Evolutionary conservation across 1,139 yeast genomes (phyloP).

Genomic region (Suhomyces anneliseae): DNA sequence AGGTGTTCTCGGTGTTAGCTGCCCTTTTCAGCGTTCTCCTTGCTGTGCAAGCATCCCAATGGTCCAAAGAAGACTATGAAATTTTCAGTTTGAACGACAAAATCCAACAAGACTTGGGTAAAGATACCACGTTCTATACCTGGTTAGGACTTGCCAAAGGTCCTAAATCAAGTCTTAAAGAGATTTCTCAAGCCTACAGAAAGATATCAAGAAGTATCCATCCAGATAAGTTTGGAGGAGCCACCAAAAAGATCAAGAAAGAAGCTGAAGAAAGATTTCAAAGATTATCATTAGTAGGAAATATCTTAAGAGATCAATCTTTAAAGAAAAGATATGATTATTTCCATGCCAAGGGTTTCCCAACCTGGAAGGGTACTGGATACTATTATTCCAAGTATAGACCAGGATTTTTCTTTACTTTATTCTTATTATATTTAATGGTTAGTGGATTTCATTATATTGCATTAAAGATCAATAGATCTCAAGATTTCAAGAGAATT

Average conservation of each 20-base stretch:
- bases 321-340: conserved; percentile 80
- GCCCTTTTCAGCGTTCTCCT: neutral
- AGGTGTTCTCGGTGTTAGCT: neutral
- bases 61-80: conserved; percentile 69
- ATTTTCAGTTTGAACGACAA: conserved; percentile 75
- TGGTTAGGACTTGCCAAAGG: conserved; percentile 57
- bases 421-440: conserved; percentile 48
- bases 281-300: conserved; percentile 70
- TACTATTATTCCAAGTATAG: conserved; percentile 55
- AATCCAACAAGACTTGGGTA: conserved; percentile 62
- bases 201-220: conserved; percentile 70
- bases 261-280: conserved; percentile 63
- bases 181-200: conserved; percentile 75
- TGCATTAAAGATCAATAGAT: conserved; percentile 53
- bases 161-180: conserved; percentile 55
- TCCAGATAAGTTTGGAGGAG: conserved; percentile 70
- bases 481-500: conserved; percentile 63
- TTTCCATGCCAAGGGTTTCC: conserved; percentile 83
- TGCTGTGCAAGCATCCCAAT: conserved; percentile 23
- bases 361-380: conserved; percentile 64
- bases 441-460: conserved; percentile 61
- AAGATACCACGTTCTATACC: conserved; percentile 63
- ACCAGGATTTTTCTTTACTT: conserved; percentile 59
- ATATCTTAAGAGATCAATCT: conserved; percentile 63
- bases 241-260: conserved; percentile 41